phyloP scores from a whole-genome alignment of 139 green algal genomes.

The Tetraselmis striata region DNA sequence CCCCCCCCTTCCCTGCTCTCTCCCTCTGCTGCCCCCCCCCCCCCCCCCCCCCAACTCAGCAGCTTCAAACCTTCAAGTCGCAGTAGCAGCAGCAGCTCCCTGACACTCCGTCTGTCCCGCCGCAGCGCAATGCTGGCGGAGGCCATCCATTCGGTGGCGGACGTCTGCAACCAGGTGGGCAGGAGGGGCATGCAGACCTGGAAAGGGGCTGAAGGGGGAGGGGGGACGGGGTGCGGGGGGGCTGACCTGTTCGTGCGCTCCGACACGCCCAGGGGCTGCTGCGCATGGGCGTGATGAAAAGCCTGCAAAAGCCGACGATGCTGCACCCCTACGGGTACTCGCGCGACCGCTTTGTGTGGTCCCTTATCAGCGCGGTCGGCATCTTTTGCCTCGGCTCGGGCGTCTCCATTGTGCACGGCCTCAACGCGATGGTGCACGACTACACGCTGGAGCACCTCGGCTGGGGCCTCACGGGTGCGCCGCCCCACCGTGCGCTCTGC shows the following conservation, averaged over 20 bases:
- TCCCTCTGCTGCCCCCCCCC: too few relatives aligned
- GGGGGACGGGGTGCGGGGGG: too few relatives aligned
- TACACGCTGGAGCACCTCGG: conserved; percentile 34
- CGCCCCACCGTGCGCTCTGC: neutral
- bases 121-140: conserved; percentile 81
- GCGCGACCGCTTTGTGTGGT: conserved; percentile 86
- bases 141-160: conserved; percentile 76
- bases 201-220: too few relatives aligned
- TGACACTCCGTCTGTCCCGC: neutral
- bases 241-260: too few relatives aligned
- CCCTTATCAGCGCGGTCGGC: conserved; percentile 80
- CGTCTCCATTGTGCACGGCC: conserved; percentile 75
- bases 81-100: too few relatives aligned
- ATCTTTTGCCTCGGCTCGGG: conserved; percentile 88
- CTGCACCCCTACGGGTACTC: conserved; percentile 86
- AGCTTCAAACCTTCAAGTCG: too few relatives aligned
- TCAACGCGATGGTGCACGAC: conserved; percentile 8
- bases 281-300: conserved; percentile 61
- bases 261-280: conserved; percentile 50
- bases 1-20: neutral
- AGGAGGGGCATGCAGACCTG: neutral
- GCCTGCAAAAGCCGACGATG: conserved; percentile 43
- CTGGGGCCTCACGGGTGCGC: conserved; percentile 19
- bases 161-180: conserved; percentile 79
- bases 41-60: too few relatives aligned